Conservation (phyloP, 371 early-diverging fungal species). For the Chytridium lagenaria region DNA sequence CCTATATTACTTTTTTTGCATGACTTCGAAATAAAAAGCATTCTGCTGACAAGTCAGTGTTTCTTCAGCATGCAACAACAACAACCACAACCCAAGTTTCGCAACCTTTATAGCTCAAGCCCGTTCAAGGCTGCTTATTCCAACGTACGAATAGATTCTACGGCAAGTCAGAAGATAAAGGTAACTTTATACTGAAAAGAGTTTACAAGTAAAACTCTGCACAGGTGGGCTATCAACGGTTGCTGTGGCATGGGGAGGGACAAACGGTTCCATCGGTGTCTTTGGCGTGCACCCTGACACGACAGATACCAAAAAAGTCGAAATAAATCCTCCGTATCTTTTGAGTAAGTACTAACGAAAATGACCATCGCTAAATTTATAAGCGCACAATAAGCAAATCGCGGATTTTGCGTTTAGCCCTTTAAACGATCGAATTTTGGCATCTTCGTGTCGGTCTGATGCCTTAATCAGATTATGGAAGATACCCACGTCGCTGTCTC, state of each 20-base stretch:
- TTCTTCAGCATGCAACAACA: too few species aligned
- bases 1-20: background rate
- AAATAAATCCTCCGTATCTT: constrained; percentile 18
- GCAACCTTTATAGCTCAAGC: constrained; percentile 25
- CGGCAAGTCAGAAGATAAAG: constrained; percentile 32
- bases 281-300: constrained; percentile 17
- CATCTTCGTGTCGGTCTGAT: constrained; percentile 32
- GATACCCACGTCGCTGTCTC: background rate
- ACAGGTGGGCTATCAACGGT: constrained; percentile 12
- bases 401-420: constrained; percentile 35
- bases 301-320: constrained; percentile 20
- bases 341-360: constrained; percentile 16
- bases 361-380: background rate
- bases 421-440: constrained; percentile 19
- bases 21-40: background rate
- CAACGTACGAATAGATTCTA: constrained; percentile 22
- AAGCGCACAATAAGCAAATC: constrained; percentile 43
- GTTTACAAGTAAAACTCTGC: too few species aligned
- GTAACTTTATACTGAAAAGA: too few species aligned
- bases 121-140: constrained; percentile 29
- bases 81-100: background rate
- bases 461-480: constrained; percentile 5
- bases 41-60: too few species aligned
- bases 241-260: constrained; percentile 17
- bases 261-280: constrained; percentile 17